Evolutionary conservation across 73 alveolate species (phyloP), one percentile per base, ranked within the genome.

Genomic region (Paramecium biaurelia): DNA sequence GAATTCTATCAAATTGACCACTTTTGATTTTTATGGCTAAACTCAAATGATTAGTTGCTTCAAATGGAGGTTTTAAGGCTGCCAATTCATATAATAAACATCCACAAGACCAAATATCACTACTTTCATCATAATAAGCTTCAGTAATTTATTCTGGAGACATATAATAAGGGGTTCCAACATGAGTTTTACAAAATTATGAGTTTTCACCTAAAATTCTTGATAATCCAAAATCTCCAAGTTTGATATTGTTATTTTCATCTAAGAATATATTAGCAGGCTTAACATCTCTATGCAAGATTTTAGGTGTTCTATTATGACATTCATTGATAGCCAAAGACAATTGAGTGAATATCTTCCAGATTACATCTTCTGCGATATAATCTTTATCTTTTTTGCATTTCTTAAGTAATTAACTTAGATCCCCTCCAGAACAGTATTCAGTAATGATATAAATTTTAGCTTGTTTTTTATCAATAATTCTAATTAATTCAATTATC

Each of bases 141-240:
- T 97, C 99, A 74, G 86, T 95, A 4, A 98, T 97, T 94, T 97
- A 96, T 82, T 97, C 99, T 0, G 99, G 99, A 32, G 97, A 90
- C 99, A 97, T 96, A 93, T 98, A 97, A 92, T 97, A 98, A 0
- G 99, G 99, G 15, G 99, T 98, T 5, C 99, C 99, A n/a, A 98
- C 99, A 90, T 98, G 97, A 18, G 99, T 97, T 89, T 97, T 93
- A 9, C 99, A 99, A 94, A 93, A 98, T 84, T 95, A 92, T 26
- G 97, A 95, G 53, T 98, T 98, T 38, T 96, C 93, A 49, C 95
- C 90, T 95, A 97, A 92, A 20, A 96, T 92, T 30, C 96, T 95
- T 8, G 98, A 85, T 57, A 98, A 93, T 9, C 99, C 99, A 59
- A 98, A 98, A 94, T 98, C 99, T 5, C 99, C 99, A 11, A 98